phyloP scores from a whole-genome alignment of 352 stramenopile genomes.

The Globisporangium megalacanthum region DNA sequence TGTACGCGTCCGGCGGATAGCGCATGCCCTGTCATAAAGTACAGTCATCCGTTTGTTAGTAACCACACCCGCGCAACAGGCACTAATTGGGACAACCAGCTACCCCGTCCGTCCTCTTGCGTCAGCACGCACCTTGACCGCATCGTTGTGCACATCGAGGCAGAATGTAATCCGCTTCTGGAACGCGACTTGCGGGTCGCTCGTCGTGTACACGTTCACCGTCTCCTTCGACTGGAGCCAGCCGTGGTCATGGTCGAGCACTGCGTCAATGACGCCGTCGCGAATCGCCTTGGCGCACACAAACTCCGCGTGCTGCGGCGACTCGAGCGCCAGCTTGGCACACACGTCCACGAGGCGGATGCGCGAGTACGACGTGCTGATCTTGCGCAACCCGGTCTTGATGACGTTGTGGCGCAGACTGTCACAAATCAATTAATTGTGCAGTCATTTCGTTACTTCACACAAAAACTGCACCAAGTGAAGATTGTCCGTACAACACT shows the following conservation, averaged over 20 bases:
- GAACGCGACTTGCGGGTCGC: conserved; percentile 94
- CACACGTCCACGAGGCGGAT: conserved; percentile 91
- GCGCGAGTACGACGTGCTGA: conserved; percentile 94
- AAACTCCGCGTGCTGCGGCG: conserved; percentile 92
- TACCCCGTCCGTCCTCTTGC: no score
- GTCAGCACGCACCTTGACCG: conserved; percentile 87
- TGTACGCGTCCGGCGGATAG: conserved; percentile 97
- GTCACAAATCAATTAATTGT: no score
- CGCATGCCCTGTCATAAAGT: conserved; percentile 93
- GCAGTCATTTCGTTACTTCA: no score
- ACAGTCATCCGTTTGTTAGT: no score
- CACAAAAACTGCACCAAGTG: not conserved
- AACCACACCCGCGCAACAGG: no score
- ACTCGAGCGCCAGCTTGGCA: conserved; percentile 91
- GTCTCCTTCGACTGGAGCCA: conserved; percentile 91
- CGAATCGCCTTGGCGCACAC: conserved; percentile 97
- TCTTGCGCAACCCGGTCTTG: conserved; percentile 97
- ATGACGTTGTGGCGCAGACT: conserved; percentile 97
- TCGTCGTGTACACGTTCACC: conserved; percentile 89
- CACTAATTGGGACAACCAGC: no score
- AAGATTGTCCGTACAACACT: not conserved
- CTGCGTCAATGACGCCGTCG: conserved; percentile 97
- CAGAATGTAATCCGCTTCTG: conserved; percentile 97
- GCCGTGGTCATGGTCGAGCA: conserved; percentile 95
- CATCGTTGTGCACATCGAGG: conserved; percentile 98